Percentiles rank a stretch among this genome's conserved stretches.
Evolutionary conservation across 225 moss, liverwort and hornwort genomes (phyloP).

Genomic region (Thuidium tamariscinum): DNA sequence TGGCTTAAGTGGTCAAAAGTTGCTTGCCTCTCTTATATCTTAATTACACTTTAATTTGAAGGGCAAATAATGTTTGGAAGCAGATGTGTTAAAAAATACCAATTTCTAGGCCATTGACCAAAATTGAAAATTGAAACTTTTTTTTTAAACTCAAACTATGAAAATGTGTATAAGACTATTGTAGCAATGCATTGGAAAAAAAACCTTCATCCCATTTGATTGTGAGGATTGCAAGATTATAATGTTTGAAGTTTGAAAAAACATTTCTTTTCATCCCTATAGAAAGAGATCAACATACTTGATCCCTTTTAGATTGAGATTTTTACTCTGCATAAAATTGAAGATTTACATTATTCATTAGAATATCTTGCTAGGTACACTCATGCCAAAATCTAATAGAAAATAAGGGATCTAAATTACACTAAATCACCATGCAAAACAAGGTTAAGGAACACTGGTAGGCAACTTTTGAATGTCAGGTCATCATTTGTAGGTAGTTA

Average conservation of each 20-base stretch:
- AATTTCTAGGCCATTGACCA: not conserved
- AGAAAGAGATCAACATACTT: not conserved
- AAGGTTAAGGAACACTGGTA: fast-evolving
- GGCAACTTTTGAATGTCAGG: no score
- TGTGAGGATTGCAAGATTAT: not conserved
- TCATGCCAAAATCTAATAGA: not conserved
- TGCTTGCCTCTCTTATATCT: no score
- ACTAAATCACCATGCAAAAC: not conserved
- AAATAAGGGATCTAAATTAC: not conserved
- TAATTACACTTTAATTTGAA: no score
- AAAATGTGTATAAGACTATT: not conserved
- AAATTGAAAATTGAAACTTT: not conserved
- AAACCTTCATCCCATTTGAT: not conserved
- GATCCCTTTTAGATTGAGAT: no score
- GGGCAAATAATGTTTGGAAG: not conserved
- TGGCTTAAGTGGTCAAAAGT: no score
- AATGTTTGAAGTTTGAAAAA: not conserved
- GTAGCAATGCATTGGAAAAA: not conserved
- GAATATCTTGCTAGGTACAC: not conserved
- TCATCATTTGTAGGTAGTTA: no score
- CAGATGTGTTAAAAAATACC: fast-evolving
- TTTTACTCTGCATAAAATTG: not conserved
- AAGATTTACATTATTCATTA: not conserved
- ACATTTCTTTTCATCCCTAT: no score
- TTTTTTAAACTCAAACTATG: not conserved